Base-by-base conservation (phyloP, 2,329 filamentous ascomycete genomes). In the Aspergillus luchuensis region DNA sequence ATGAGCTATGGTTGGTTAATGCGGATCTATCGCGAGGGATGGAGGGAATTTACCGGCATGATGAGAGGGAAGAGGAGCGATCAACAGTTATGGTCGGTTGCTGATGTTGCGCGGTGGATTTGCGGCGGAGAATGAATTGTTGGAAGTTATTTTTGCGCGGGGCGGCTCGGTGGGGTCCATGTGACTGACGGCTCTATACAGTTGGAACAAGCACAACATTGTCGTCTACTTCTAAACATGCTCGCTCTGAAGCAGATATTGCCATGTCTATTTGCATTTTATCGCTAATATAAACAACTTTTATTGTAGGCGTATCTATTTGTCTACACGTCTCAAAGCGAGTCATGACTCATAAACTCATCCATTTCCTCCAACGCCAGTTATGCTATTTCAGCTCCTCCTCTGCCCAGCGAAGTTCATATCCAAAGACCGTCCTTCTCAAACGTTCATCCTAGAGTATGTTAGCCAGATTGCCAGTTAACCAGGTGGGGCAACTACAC, bases 341-440 rank as follows among this genome's bases (percentile, higher is more conserved):
- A 36, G 33, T 36, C 33, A 36, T 36, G 33, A 36, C 33, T 36
- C 33, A 36, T 36, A 36, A 36, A 5, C 33, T 36, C 33, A 15
- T 36, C 11, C 33, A 36, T 13, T 36, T 36, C 10, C 10, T 36
- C 33, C 23, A 19, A 36, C 39, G 43, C 54, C 47, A 50, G 47
- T 50, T 50, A 33, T 50, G 25, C 52, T 61, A 59, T 47, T 60
- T 48, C 56, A 76, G 65, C 51, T 72, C 63, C n/a, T 76, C 74
- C 38, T 67, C 64, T 21, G 72, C 67, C 91, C 91, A 95, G 62
- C 81, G 81, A 64, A 96, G 76, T 62, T 87, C 83, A 76, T 91
- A 96, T 19, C 90, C 91, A 68, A 89, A 92, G 7, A 96, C 92
- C 7, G 91, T 96, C 74, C 91, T 88, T 65, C 91, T 85, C 60